These are phyloP conservation scores for Ustilago tritici DNA, from an alignment of 1,284 basidiomycete genomes.

Conservation along the genomic window DNA sequence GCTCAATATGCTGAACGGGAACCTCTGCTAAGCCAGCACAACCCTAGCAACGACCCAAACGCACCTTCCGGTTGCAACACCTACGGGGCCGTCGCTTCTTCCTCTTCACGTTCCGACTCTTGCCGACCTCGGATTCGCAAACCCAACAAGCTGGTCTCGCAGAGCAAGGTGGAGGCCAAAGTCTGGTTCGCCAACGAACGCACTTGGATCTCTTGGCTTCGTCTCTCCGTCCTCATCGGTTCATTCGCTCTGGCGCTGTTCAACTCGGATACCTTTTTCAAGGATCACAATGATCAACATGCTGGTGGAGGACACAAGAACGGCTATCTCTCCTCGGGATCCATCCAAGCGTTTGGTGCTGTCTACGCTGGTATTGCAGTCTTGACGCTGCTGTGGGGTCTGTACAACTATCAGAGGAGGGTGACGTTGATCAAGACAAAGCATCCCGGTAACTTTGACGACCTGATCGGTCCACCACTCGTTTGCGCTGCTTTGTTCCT, in stretches of 20 bases:
- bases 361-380: conserved; percentile 80
- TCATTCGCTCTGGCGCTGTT: conserved; percentile 88
- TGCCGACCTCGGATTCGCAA: conserved; percentile 57
- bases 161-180: conserved; percentile 68
- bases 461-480: conserved; percentile 66
- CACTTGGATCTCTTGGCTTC: conserved; percentile 90
- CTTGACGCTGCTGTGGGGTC: conserved; percentile 78
- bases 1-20: conserved; percentile 55
- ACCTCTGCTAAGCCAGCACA: conserved; percentile 42
- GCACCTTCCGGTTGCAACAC: conserved; percentile 21
- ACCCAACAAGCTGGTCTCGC: conserved; percentile 72
- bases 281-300: conserved; percentile 47
- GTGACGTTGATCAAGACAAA: conserved; percentile 90
- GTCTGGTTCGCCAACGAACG: conserved; percentile 70
- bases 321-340: conserved; percentile 46
- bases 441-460: conserved; percentile 85
- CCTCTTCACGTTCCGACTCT: conserved; percentile 16
- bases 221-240: conserved; percentile 84
- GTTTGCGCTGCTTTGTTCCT: conserved; percentile 66
- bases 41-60: conserved; percentile 4
- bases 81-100: conserved; percentile 41
- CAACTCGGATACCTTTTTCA: conserved; percentile 77
- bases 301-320: conserved; percentile 19
- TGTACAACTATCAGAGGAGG: conserved; percentile 85
- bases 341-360: conserved; percentile 84